phyloP scores from a whole-genome alignment of 495 filamentous ascomycete genomes.

The Durotheca rogersii region DNA sequence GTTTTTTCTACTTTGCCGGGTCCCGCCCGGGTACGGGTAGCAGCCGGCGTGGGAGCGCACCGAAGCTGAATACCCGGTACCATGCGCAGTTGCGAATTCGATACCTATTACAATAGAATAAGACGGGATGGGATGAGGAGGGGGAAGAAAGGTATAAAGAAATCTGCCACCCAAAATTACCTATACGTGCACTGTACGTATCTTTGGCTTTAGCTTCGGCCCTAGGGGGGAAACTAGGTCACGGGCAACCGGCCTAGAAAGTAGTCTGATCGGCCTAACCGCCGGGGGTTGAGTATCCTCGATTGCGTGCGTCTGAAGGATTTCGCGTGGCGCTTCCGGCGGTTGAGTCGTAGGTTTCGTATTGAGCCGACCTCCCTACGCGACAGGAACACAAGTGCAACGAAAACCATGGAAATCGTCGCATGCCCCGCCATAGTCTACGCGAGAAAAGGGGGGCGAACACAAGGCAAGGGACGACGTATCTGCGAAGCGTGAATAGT shows the following conservation, averaged over 20 bases:
- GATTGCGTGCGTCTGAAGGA: no score
- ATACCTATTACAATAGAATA: constrained; percentile 3
- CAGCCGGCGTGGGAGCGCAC: not conserved
- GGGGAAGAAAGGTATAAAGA: no score
- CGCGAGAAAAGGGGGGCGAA: not conserved
- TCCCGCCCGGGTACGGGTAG: not conserved
- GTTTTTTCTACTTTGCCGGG: not conserved
- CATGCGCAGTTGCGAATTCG: constrained; percentile 15
- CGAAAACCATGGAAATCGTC: not conserved
- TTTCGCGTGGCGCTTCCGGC: not conserved
- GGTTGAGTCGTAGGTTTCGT: not conserved
- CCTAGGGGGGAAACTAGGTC: no score
- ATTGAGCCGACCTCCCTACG: not conserved
- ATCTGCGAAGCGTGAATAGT: no score
- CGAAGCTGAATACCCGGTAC: no score
- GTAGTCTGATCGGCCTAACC: no score
- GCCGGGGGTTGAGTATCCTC: no score
- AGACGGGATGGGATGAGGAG: no score
- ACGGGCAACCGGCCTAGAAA: no score
- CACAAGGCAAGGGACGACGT: not conserved
- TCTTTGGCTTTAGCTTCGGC: no score
- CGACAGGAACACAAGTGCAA: not conserved
- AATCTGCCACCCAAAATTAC: no score
- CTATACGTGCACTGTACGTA: no score
- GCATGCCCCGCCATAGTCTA: not conserved